Conservation (phyloP, 352 stramenopile species). For the Globisporangium sylvaticum region DNA sequence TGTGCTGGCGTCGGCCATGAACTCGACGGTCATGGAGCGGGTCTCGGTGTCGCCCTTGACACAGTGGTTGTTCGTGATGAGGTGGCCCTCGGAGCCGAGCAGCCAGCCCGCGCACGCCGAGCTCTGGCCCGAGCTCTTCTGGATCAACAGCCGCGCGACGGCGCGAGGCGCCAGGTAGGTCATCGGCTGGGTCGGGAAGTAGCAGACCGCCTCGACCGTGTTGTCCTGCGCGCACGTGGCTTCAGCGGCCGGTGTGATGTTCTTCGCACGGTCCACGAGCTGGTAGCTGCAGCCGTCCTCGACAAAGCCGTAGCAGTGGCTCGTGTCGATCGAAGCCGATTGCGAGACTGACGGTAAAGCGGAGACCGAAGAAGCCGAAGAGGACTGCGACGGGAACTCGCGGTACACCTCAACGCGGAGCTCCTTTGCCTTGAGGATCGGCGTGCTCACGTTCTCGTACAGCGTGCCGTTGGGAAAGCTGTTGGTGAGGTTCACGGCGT, state of each 20-base stretch:
- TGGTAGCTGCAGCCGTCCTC: conserved; percentile 48
- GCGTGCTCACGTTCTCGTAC: conserved; percentile 27
- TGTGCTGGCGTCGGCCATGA: conserved; percentile 42
- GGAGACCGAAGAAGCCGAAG: background rate
- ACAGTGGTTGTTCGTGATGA: conserved; percentile 78
- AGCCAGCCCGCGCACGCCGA: conserved; percentile 60
- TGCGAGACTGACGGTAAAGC: background rate
- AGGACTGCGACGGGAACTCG: conserved; percentile 1
- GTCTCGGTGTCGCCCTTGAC: conserved; percentile 41
- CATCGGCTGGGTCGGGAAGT: conserved; percentile 27
- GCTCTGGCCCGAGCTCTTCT: conserved; percentile 25
- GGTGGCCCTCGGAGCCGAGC: conserved; percentile 46
- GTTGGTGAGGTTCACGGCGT: conserved; percentile 38
- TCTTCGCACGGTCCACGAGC: conserved; percentile 31
- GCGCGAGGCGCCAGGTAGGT: conserved; percentile 38
- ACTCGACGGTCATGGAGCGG: conserved; percentile 42
- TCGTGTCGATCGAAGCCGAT: background rate
- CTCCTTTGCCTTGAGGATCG: conserved; percentile 42
- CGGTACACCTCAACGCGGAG: conserved; percentile 59
- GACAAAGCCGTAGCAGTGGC: conserved; percentile 52
- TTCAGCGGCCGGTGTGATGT: conserved; percentile 40
- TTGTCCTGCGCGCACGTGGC: conserved; percentile 59
- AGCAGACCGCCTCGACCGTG: conserved; percentile 54
- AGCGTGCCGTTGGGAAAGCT: conserved; percentile 25
- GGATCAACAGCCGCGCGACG: conserved; percentile 51